Evolutionary conservation across 2,329 filamentous ascomycete genomes (phyloP).

Genomic region (Penicillium verrucosum): DNA sequence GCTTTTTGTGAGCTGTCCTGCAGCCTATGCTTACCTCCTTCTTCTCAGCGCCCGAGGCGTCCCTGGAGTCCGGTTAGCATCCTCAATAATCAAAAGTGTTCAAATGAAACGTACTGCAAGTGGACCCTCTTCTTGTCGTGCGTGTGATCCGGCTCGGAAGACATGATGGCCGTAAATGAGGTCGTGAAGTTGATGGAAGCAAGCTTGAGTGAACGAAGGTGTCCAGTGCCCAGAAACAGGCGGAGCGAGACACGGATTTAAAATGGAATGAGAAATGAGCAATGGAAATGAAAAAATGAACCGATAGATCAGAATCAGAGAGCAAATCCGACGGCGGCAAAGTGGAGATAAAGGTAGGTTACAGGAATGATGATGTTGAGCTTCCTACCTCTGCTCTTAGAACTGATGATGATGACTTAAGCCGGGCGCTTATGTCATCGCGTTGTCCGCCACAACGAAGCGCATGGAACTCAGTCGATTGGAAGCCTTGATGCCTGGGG

Average conservation of each 20-base stretch:
- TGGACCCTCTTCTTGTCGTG: slow-evolving; percentile 80
- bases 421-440: slow-evolving; percentile 24
- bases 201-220: slow-evolving; percentile 26
- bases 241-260: slow-evolving; percentile 12
- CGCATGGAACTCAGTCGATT: slow-evolving; percentile 39
- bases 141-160: slow-evolving; percentile 60
- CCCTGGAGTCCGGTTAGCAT: slow-evolving; percentile 58
- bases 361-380: slow-evolving; percentile 25
- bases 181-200: slow-evolving; percentile 23
- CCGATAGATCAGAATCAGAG: slow-evolving; percentile 17
- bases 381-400: slow-evolving; percentile 17
- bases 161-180: slow-evolving; percentile 57
- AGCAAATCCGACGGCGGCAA: slow-evolving; percentile 18
- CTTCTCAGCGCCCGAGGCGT: slow-evolving; percentile 82
- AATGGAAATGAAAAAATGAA: slow-evolving; percentile 9
- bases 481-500: slow-evolving; percentile 17
- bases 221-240: slow-evolving; percentile 13
- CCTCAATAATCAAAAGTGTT: slow-evolving; percentile 13
- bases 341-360: slow-evolving; percentile 17
- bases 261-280: slow-evolving; percentile 15
- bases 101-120: slow-evolving; percentile 61
- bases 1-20: slow-evolving; percentile 38
- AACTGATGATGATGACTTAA: slow-evolving; percentile 37
- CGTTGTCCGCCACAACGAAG: slow-evolving; percentile 35
- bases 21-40: slow-evolving; percentile 61